These are phyloP conservation scores for Ustilago vetiveriae DNA, from an alignment of 1,284 basidiomycete genomes.

Conservation along the genomic window DNA sequence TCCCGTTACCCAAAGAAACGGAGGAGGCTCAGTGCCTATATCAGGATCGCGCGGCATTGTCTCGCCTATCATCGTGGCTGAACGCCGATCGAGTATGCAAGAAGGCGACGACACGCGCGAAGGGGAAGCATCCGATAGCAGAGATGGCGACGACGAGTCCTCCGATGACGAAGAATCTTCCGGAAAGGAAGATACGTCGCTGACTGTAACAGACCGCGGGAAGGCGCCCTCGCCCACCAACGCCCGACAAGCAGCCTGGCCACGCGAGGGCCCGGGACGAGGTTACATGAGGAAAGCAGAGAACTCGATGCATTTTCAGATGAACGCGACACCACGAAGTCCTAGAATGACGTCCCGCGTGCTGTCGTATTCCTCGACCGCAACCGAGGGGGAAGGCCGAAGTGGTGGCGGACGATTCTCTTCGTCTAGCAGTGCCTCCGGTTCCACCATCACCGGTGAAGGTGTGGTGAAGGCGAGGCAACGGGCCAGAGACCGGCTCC, in stretches of 20 bases:
- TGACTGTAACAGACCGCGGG: not conserved
- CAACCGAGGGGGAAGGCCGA: slow-evolving; percentile 32
- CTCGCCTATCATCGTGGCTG: not conserved
- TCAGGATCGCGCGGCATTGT: not conserved
- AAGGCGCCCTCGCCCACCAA: slow-evolving; percentile 16
- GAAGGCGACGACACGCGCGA: slow-evolving; percentile 15
- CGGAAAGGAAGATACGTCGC: slow-evolving; percentile 16
- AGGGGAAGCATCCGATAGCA: slow-evolving; percentile 45
- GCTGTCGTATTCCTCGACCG: slow-evolving; percentile 25
- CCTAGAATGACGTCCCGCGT: slow-evolving; percentile 33
- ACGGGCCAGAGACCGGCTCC: slow-evolving; percentile 26
- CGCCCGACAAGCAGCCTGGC: slow-evolving; percentile 11
- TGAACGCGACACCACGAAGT: slow-evolving; percentile 37
- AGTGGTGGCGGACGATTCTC: slow-evolving; percentile 15
- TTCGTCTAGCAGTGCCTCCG: slow-evolving; percentile 22
- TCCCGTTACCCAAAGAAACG: not conserved
- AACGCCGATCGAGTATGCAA: slow-evolving; percentile 15
- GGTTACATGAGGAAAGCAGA: slow-evolving; percentile 49
- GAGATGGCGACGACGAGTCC: slow-evolving; percentile 59
- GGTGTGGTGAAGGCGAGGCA: slow-evolving; percentile 17
- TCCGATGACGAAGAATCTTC: slow-evolving; percentile 41
- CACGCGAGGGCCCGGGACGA: slow-evolving; percentile 26
- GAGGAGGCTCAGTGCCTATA: not conserved
- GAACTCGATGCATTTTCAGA: slow-evolving; percentile 27
- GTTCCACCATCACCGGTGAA: slow-evolving; percentile 19